Evolutionary conservation across 169 alveolate species (phyloP).

Genomic region (Besnoitia besnoiti): DNA sequence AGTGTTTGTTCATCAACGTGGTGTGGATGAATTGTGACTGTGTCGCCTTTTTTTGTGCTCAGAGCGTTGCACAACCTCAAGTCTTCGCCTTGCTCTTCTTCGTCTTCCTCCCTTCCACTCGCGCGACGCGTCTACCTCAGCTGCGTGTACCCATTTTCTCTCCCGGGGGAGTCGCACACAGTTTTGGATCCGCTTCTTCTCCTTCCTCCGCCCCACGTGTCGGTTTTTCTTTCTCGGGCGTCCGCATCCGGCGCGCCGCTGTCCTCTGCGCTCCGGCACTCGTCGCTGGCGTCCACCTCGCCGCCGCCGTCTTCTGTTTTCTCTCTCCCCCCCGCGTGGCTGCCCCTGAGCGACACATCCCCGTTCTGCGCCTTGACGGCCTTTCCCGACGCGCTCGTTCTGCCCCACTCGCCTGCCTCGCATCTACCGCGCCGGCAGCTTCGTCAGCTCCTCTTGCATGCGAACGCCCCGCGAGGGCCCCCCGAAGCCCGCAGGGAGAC

Average conservation of each 20-base stretch:
- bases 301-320: no score
- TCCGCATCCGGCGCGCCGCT: not conserved
- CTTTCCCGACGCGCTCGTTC: not conserved
- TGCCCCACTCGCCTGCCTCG: not conserved
- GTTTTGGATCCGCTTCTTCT: constrained; percentile 20
- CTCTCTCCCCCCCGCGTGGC: no score
- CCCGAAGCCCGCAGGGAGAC: no score
- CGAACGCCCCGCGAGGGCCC: no score
- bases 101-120: not conserved
- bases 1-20: no score
- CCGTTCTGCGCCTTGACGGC: no score
- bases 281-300: no score
- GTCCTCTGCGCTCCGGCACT: no score
- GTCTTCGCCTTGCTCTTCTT: not conserved
- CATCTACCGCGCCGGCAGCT: not conserved
- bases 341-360: no score
- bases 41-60: not conserved
- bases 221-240: not conserved
- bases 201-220: constrained; percentile 13
- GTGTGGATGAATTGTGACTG: no score
- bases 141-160: constrained; percentile 33
- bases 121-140: not conserved
- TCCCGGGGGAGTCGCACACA: not conserved
- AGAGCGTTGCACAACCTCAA: not conserved
- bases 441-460: not conserved